Evolutionary conservation across 2,329 filamentous ascomycete species (phyloP).

Genomic region (Cryphonectria naterciae): DNA sequence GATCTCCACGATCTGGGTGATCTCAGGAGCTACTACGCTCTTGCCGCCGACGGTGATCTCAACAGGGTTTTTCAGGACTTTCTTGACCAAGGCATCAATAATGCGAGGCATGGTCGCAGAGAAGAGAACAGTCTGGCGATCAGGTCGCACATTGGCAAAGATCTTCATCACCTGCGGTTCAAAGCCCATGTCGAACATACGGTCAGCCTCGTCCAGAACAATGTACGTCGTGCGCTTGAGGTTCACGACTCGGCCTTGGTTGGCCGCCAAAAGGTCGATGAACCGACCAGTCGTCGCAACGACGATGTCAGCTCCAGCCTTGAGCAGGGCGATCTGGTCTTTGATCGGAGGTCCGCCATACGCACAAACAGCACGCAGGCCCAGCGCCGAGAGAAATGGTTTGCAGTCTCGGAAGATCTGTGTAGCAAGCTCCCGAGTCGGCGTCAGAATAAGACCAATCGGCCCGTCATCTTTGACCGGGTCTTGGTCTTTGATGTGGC

Average conservation of each 20-base stretch:
- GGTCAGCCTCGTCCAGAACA: conserved; percentile 94
- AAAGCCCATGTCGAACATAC: conserved; percentile 99
- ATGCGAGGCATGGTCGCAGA: conserved; percentile 95
- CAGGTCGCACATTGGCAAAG: conserved; percentile 85
- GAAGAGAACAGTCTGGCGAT: conserved; percentile 92
- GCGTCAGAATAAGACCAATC: conserved; percentile 86
- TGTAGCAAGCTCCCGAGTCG: conserved; percentile 88
- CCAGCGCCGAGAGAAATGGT: conserved; percentile 86
- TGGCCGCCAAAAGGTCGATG: conserved; percentile 92
- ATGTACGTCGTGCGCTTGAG: conserved; percentile 88
- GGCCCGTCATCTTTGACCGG: conserved; percentile 86
- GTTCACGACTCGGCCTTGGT: conserved; percentile 92
- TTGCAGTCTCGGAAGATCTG: conserved; percentile 96
- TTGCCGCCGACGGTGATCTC: conserved; percentile 92
- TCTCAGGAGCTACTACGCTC: conserved; percentile 86
- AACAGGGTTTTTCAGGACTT: conserved; percentile 81
- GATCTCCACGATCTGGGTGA: conserved; percentile 91
- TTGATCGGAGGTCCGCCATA: conserved; percentile 96
- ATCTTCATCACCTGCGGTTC: conserved; percentile 98
- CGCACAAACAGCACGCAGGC: conserved; percentile 84
- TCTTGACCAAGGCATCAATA: conserved; percentile 88
- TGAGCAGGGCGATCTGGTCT: conserved; percentile 95
- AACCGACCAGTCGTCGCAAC: conserved; percentile 94
- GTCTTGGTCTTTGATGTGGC: conserved; percentile 93
- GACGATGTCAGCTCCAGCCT: conserved; percentile 91